Percentiles rank a stretch among this genome's conserved stretches.
Evolutionary conservation across 1,139 yeast species (phyloP).

Genomic region (Pichia cactophila): DNA sequence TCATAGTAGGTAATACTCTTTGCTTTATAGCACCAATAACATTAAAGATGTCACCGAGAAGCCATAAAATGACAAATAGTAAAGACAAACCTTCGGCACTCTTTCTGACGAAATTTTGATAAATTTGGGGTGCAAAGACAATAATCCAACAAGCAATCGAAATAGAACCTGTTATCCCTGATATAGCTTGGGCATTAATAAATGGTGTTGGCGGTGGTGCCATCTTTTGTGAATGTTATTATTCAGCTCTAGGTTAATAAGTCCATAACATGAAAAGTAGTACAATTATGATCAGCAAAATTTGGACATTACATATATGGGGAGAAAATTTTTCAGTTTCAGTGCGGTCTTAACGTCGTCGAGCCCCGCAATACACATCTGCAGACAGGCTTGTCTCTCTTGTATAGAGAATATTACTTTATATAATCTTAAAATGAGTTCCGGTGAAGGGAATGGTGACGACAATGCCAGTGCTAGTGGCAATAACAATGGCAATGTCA

Average conservation of each 20-base stretch:
- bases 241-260: too few species aligned
- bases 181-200: slow-evolving; percentile 68
- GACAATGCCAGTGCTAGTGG: not conserved
- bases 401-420: too few species aligned
- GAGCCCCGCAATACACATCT: too few species aligned
- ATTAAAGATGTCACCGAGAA: slow-evolving; percentile 83
- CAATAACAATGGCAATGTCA: too few species aligned
- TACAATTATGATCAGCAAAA: too few species aligned
- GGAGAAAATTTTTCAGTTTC: too few species aligned
- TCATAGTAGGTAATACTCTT: slow-evolving; percentile 89
- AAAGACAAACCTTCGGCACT: slow-evolving; percentile 83
- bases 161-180: slow-evolving; percentile 85
- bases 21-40: slow-evolving; percentile 84
- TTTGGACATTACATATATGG: too few species aligned
- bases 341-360: too few species aligned
- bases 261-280: too few species aligned
- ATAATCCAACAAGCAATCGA: slow-evolving; percentile 97
- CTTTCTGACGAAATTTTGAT: slow-evolving; percentile 78
- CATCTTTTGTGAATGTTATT: slow-evolving; percentile 17
- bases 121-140: slow-evolving; percentile 94
- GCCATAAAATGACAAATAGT: slow-evolving; percentile 78
- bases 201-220: slow-evolving; percentile 57
- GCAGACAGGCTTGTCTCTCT: too few species aligned
- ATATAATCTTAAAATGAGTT: not conserved
- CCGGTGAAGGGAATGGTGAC: slow-evolving; percentile 4